Conservation (phyloP, 225 moss, liverwort and hornwort genomes). For the Physcomitrium patens region DNA sequence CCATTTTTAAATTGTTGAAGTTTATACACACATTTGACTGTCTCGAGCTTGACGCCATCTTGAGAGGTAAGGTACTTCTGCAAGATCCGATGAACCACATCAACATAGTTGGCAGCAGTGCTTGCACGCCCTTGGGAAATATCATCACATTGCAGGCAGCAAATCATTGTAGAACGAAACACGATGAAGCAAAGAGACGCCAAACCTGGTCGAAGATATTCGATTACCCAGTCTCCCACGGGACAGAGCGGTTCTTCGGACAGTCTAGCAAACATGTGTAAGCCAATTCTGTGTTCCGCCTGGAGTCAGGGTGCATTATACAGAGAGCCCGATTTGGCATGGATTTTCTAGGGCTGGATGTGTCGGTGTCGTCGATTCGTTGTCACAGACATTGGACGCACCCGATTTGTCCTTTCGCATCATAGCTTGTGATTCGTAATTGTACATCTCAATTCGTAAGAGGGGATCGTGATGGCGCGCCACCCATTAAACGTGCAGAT, state of each 20-base stretch:
- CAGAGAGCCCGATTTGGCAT: not conserved
- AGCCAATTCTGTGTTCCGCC: not conserved
- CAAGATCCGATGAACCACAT: not conserved
- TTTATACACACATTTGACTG: no score
- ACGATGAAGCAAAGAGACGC: conserved; percentile 1
- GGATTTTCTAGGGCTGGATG: not conserved
- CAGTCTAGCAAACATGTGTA: not conserved
- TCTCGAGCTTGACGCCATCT: conserved; percentile 30
- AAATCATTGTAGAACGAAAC: not conserved
- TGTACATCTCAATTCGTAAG: not conserved
- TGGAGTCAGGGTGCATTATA: not conserved
- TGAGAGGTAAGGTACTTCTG: not conserved
- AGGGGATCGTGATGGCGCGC: no score
- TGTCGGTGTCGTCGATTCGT: not conserved
- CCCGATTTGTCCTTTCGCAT: not conserved
- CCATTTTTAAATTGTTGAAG: no score
- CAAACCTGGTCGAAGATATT: not conserved
- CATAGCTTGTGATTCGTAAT: not conserved
- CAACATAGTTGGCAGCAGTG: not conserved
- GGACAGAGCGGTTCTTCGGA: not conserved
- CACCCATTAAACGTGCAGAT: no score
- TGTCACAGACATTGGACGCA: not conserved
- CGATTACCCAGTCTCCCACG: not conserved
- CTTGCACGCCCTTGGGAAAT: no score
- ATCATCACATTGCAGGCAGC: no score